Evolutionary conservation across 805 yeast species (phyloP).

Genomic region (Huiozyma naganishii): DNA sequence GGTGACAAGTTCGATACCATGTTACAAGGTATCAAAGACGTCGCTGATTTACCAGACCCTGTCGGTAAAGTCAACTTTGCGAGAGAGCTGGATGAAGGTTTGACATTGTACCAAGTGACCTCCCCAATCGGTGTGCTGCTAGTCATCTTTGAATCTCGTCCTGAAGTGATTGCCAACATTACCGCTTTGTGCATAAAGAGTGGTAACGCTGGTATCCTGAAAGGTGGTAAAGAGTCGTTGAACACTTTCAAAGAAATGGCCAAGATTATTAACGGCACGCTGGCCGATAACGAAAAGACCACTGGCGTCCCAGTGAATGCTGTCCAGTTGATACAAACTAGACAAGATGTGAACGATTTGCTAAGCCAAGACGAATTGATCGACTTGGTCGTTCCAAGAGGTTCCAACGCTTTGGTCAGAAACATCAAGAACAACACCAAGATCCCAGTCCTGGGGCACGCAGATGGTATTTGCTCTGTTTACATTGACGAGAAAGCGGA

Average conservation of each 20-base stretch:
- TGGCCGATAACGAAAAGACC: slow-evolving; percentile 30
- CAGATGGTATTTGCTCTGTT: slow-evolving; percentile 93
- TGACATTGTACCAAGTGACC: slow-evolving; percentile 69
- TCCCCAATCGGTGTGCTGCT: slow-evolving; percentile 92
- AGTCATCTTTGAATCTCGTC: slow-evolving; percentile 91
- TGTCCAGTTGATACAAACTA: slow-evolving; percentile 75
- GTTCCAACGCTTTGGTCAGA: slow-evolving; percentile 87
- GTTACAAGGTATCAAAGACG: slow-evolving; percentile 92
- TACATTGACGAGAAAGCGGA: slow-evolving; percentile 75
- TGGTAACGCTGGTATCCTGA: slow-evolving; percentile 91
- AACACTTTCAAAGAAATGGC: slow-evolving; percentile 81
- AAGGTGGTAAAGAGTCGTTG: slow-evolving; percentile 92
- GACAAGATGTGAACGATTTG: slow-evolving; percentile 82
- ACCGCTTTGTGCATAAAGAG: slow-evolving; percentile 92
- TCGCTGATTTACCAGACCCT: slow-evolving; percentile 82
- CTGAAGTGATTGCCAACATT: slow-evolving; percentile 97
- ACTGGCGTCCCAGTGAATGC: slow-evolving; percentile 75
- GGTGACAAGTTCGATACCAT: slow-evolving; percentile 84
- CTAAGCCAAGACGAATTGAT: slow-evolving; percentile 79
- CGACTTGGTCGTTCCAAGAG: slow-evolving; percentile 94
- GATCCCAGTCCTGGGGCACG: slow-evolving; percentile 96
- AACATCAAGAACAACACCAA: slow-evolving; percentile 78
- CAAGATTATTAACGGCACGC: slow-evolving; percentile 49
- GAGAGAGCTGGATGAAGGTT: slow-evolving; percentile 79
- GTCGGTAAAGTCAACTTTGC: slow-evolving; percentile 82